Evolutionary conservation across 139 green algal genomes (phyloP).

Genomic region (Coccomyxa sp.): DNA sequence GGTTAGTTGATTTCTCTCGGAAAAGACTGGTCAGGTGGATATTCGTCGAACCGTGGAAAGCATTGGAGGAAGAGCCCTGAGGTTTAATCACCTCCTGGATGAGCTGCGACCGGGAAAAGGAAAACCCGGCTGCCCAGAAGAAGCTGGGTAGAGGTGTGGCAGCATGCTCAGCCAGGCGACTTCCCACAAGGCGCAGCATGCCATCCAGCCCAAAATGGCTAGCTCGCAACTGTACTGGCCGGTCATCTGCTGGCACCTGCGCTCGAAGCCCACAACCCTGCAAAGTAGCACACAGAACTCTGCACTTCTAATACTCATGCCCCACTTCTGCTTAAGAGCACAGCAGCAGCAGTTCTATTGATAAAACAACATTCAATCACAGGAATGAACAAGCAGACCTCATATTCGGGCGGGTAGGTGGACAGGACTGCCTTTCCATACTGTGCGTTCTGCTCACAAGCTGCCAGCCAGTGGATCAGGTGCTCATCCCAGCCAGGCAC

Average conservation of each 20-base stretch:
- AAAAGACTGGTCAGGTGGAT: not conserved
- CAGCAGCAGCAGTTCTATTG: not conserved
- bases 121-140: constrained; percentile 75
- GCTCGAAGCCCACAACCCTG: constrained; percentile 38
- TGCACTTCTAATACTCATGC: not conserved
- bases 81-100: constrained; percentile 34
- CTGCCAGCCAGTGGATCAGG: constrained; percentile 29
- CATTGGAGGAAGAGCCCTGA: not conserved
- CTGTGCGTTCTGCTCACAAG: constrained; percentile 12
- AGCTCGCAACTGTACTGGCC: constrained; percentile 53
- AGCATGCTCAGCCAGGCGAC: constrained; percentile 12
- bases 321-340: not conserved
- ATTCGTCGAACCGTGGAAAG: not conserved
- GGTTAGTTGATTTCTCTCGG: not conserved
- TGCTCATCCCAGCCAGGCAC: constrained; percentile 27
- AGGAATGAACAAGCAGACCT: not conserved
- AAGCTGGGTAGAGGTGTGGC: constrained; percentile 25
- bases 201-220: constrained; percentile 42
- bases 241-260: constrained; percentile 19
- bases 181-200: constrained; percentile 38
- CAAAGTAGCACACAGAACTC: not conserved
- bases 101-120: constrained; percentile 46
- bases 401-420: constrained; percentile 63
- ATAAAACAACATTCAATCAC: not conserved
- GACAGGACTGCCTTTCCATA: constrained; percentile 51